Conservation (phyloP, 441 rosid species). For the Metrosideros polymorpha region DNA sequence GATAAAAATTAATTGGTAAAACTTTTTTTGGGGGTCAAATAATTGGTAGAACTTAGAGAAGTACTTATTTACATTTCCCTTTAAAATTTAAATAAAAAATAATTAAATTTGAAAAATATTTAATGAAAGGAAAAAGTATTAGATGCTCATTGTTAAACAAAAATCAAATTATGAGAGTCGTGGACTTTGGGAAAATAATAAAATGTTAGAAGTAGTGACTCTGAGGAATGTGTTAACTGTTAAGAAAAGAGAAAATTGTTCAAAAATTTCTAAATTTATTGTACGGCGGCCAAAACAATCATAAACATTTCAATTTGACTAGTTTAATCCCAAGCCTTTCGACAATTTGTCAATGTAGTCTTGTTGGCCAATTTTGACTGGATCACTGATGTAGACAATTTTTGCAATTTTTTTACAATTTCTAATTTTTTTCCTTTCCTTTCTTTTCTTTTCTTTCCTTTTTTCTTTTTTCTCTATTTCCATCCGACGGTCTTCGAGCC, state of each 20-base stretch:
- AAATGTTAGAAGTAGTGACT: background rate
- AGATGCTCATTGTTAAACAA: background rate
- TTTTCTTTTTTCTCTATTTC: background rate
- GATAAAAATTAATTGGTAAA: background rate
- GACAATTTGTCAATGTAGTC: too few species aligned
- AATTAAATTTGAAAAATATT: too few species aligned
- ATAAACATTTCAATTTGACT: too few species aligned
- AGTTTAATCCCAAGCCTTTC: too few species aligned
- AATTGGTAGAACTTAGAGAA: background rate
- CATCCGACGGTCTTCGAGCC: too few species aligned
- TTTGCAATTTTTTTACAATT: background rate
- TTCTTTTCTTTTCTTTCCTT: background rate
- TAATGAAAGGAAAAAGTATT: background rate
- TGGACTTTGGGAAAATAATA: background rate
- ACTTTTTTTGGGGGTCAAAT: too few species aligned
- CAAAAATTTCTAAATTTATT: background rate
- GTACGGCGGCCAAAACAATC: background rate
- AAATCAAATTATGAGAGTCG: background rate
- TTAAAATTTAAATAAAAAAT: background rate
- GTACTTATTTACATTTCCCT: background rate
- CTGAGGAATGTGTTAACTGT: background rate
- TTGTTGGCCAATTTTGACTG: background rate
- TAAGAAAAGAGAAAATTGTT: background rate
- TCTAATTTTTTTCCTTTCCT: background rate
- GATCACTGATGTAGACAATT: background rate